These are phyloP conservation scores for Colletotrichum siamense DNA, from an alignment of 2,329 filamentous ascomycete species.

Conservation along the genomic window DNA sequence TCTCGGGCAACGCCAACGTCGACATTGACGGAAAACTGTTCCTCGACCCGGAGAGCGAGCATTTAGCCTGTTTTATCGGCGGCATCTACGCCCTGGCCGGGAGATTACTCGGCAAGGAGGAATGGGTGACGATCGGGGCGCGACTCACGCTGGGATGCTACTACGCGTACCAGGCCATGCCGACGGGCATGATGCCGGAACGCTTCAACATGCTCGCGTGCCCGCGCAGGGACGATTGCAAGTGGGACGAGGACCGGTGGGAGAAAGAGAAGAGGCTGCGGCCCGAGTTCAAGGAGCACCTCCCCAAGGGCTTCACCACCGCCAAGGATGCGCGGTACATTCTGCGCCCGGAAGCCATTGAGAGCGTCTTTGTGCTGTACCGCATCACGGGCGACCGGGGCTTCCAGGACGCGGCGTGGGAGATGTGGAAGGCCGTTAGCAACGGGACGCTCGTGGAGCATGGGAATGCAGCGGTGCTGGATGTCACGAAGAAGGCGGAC, in stretches of 20 bases:
- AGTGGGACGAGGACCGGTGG: conserved; percentile 41
- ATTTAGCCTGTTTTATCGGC: conserved; percentile 57
- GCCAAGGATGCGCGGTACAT: conserved; percentile 55
- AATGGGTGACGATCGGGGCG: conserved; percentile 47
- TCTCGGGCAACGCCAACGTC: conserved; percentile 48
- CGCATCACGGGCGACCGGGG: conserved; percentile 53
- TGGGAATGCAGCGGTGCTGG: conserved; percentile 53
- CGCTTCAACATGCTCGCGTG: conserved; percentile 49
- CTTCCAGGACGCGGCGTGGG: conserved; percentile 57
- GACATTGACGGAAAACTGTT: conserved; percentile 9
- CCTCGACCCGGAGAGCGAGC: conserved; percentile 43
- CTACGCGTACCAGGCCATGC: conserved; percentile 53
- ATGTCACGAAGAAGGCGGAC: conserved; percentile 55
- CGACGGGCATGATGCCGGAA: conserved; percentile 60
- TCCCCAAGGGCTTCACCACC: conserved; percentile 67
- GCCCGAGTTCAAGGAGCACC: conserved; percentile 28
- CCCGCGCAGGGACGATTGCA: conserved; percentile 43
- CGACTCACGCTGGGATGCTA: conserved; percentile 57
- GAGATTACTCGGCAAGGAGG: conserved; percentile 42
- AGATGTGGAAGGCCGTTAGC: conserved; percentile 56
- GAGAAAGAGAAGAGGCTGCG: conserved; percentile 29
- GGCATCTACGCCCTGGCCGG: conserved; percentile 56
- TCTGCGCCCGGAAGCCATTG: conserved; percentile 57
- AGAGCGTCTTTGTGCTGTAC: conserved; percentile 60
- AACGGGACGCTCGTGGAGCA: conserved; percentile 50